Base-by-base conservation (phyloP, 179 eudicot species). In the Nepenthes alata region DNA sequence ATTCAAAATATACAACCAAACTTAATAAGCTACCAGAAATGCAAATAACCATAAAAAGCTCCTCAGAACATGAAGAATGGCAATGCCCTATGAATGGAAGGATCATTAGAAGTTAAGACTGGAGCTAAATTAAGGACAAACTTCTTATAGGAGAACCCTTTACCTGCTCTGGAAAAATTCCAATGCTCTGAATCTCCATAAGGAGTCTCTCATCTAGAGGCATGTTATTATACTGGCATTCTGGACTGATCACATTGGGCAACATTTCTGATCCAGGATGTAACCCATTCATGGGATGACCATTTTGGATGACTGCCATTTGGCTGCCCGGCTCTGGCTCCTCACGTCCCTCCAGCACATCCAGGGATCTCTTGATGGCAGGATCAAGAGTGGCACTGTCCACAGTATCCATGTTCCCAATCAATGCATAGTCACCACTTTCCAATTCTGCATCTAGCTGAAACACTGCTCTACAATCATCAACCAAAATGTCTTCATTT, bases 151-250 rank as follows among this genome's bases (percentile, higher is more conserved):
- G 13, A 15, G 15, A 15, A 52, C 13, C 3, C 59, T 45, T 16
- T 34, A 71, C 80, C 64, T 77, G 72, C 55, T 83, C 88, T 37
- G 75, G 78, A 58, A 36, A 78, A 61, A 85, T 67, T 59, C 93
- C 93, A 70, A 85, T 69, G 70, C 83, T 81, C 55, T 77, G 82
- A 58, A 85, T 52, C 73, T 85, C 93, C 77, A 79, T 14, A 47
- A 83, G 68, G 60, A 83, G 72, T 81, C 81, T 75, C 63, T 85
- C 88, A 67, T 81, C 70, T 13, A 85, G 13, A 41, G 86, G 69
- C 93, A 81, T 71, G 16, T 67, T 67, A 49, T 53, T 54, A 70
- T 85, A 85, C 66, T 80, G 72, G 64, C 53, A 62, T 48, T 78
- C 83, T 34, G 83, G 65, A 54, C 64, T 67, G 25, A 61, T 45